Percentiles rank a stretch among this genome's conserved stretches.
These are phyloP conservation scores for Boechera divaricarpa DNA, from an alignment of 345 rosid species.

Conservation along the genomic window DNA sequence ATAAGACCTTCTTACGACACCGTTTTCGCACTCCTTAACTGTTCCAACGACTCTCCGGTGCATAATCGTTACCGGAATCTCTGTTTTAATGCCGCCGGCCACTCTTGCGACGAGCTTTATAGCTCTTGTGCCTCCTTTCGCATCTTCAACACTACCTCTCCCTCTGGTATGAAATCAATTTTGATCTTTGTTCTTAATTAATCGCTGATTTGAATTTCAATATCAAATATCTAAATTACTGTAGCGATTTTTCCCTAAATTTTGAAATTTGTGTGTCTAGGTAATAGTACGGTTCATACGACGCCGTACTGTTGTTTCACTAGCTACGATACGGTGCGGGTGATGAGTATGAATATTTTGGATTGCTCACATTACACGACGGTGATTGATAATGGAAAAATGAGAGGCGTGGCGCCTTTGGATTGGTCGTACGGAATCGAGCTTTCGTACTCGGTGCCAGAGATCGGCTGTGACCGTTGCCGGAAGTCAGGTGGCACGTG, in stretches of 20 bases:
- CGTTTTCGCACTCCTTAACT: conserved; percentile 80
- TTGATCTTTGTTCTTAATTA: neutral
- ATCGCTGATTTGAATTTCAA: neutral
- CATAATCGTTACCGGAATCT: conserved; percentile 77
- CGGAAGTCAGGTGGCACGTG: conserved; percentile 76
- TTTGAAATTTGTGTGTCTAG: neutral
- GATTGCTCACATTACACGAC: conserved; percentile 87
- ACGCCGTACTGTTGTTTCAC: conserved; percentile 92
- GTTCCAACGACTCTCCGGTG: conserved; percentile 83
- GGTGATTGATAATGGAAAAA: conserved; percentile 51
- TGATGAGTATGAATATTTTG: conserved; percentile 87
- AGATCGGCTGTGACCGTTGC: conserved; percentile 76
- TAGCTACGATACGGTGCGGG: conserved; percentile 72
- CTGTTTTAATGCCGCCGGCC: conserved; percentile 73
- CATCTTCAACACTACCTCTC: conserved; percentile 55
- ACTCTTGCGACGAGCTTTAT: conserved; percentile 89
- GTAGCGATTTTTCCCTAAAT: neutral
- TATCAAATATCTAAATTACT: neutral
- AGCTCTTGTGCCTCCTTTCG: conserved; percentile 71
- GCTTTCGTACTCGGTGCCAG: conserved; percentile 66
- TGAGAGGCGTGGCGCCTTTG: conserved; percentile 62
- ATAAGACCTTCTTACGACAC: conserved; percentile 87
- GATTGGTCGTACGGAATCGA: conserved; percentile 94
- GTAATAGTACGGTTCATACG: conserved; percentile 35
- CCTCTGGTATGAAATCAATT: conserved; percentile 28